These are phyloP conservation scores for Aureobasidium sp. DNA, from an alignment of 2,329 filamentous ascomycete genomes.

Conservation along the genomic window DNA sequence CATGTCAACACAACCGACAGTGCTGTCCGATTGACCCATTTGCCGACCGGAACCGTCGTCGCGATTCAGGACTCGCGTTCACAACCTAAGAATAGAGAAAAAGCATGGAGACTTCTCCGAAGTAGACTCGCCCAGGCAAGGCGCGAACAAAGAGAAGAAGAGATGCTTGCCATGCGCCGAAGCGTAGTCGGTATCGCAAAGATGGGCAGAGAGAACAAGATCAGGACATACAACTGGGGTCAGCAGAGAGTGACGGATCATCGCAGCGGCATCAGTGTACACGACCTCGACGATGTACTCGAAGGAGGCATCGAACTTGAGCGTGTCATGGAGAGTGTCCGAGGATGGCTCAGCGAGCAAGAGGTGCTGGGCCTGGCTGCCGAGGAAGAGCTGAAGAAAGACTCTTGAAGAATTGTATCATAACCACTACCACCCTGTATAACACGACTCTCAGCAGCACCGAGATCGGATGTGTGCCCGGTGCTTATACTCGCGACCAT, in stretches of 20 bases:
- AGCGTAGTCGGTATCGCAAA: constrained; percentile 71
- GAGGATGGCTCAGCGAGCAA: constrained; percentile 64
- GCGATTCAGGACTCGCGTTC: constrained; percentile 90
- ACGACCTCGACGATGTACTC: constrained; percentile 75
- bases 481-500: not conserved
- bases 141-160: constrained; percentile 76
- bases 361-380: constrained; percentile 65
- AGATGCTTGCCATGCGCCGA: constrained; percentile 65
- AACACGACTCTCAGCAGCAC: not conserved
- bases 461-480: not conserved
- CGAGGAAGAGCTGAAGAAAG: constrained; percentile 24
- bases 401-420: constrained; percentile 1
- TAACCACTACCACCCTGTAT: not conserved
- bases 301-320: constrained; percentile 67
- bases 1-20: constrained; percentile 99
- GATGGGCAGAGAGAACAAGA: constrained; percentile 87
- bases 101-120: constrained; percentile 78
- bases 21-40: constrained; percentile 84
- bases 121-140: constrained; percentile 73
- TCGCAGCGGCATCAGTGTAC: constrained; percentile 68
- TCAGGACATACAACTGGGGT: constrained; percentile 79
- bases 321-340: constrained; percentile 69
- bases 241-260: constrained; percentile 85
- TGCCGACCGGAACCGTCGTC: constrained; percentile 78
- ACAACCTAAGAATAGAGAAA: constrained; percentile 80